A percentile compares a stretch with the other conserved stretches of the same genome.
phyloP scores from a whole-genome alignment of 2,329 filamentous ascomycete genomes.

The Magnaporthiopsis poae region DNA sequence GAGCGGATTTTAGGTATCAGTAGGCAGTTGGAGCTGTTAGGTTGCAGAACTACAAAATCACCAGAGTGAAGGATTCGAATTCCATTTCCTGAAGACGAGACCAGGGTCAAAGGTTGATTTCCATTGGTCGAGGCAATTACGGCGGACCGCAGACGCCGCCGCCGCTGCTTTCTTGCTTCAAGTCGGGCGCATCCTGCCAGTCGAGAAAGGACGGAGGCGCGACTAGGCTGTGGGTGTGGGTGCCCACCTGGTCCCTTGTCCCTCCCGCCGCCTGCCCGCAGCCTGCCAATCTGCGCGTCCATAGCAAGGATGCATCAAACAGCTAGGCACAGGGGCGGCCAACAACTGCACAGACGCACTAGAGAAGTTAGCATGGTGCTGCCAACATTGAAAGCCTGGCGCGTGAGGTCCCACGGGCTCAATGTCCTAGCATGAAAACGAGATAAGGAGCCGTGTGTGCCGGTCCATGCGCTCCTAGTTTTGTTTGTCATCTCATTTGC shows the following conservation, averaged over 20 bases:
- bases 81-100: constrained; percentile 2
- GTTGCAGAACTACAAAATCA: neutral
- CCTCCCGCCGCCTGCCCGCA: neutral
- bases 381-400: neutral
- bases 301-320: neutral
- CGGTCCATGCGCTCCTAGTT: neutral
- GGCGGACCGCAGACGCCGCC: constrained; percentile 4
- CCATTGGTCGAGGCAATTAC: constrained; percentile 6
- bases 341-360: neutral
- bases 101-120: neutral
- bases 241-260: neutral
- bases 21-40: neutral
- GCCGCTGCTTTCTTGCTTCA: constrained; percentile 4
- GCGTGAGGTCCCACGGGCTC: no score
- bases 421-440: neutral
- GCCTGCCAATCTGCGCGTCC: neutral
- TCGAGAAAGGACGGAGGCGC: neutral
- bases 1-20: neutral
- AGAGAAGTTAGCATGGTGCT: neutral
- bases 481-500: neutral
- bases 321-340: neutral
- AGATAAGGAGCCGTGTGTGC: neutral
- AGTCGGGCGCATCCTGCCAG: neutral
- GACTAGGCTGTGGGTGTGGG: neutral
- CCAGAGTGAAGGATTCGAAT: constrained; percentile 3